Conservation (phyloP, 2,329 filamentous ascomycete genomes). For the Paradendryphiella salina region DNA sequence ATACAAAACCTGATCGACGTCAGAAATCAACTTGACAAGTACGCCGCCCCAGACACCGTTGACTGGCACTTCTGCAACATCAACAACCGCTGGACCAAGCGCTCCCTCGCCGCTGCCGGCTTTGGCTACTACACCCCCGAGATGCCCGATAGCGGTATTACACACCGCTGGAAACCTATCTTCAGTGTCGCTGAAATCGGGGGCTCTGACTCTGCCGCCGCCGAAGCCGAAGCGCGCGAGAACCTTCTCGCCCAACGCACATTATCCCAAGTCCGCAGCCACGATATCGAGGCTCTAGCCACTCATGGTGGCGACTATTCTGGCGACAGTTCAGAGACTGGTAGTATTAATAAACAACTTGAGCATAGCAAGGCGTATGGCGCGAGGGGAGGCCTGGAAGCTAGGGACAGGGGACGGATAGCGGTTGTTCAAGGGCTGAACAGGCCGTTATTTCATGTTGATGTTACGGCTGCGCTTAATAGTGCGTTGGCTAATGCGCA, state of each 20-base stretch:
- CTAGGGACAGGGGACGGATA: conserved; percentile 37
- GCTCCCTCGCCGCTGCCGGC: conserved; percentile 83
- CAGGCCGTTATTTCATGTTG: conserved; percentile 91
- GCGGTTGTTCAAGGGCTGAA: conserved; percentile 81
- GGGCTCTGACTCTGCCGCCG: conserved; percentile 71
- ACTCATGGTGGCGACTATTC: conserved; percentile 17
- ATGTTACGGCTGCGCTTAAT: conserved; percentile 88
- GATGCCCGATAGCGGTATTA: conserved; percentile 56
- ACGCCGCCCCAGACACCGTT: conserved; percentile 76
- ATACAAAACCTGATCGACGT: conserved; percentile 93
- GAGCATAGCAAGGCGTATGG: conserved; percentile 40
- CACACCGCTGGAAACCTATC: conserved; percentile 81
- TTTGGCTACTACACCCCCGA: conserved; percentile 77
- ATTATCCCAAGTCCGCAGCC: conserved; percentile 55
- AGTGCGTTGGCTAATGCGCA: conserved; percentile 79
- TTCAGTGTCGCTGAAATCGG: conserved; percentile 92
- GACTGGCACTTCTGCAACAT: conserved; percentile 96
- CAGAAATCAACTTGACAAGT: conserved; percentile 91
- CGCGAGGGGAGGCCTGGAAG: conserved; percentile 33
- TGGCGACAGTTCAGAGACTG: conserved; percentile 24
- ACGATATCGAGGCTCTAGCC: conserved; percentile 20
- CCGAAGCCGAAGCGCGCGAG: conserved; percentile 67
- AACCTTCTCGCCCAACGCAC: conserved; percentile 52
- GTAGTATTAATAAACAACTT: conserved; percentile 41
- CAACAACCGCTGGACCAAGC: conserved; percentile 93